These are phyloP conservation scores for Vaccinium corymbosum DNA, from an alignment of 148 eudicot genomes.

Conservation along the genomic window DNA sequence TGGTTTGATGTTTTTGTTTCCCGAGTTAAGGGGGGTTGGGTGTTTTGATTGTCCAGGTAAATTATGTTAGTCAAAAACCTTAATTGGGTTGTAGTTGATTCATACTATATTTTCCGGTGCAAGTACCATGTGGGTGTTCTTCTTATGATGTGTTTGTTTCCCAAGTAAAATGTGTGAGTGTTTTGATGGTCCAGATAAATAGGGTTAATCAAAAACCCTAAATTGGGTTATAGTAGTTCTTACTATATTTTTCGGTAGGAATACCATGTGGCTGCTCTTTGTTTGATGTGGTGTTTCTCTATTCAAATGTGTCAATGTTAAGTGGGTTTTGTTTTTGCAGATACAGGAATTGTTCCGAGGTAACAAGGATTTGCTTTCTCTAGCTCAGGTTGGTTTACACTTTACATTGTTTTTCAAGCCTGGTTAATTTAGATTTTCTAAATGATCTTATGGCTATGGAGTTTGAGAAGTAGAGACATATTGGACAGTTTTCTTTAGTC, in stretches of 20 bases:
- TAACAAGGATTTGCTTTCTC: slow-evolving; percentile 72
- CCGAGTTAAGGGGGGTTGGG: not conserved
- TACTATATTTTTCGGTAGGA: not conserved
- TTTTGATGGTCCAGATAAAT: not conserved
- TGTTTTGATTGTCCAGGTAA: too few species aligned
- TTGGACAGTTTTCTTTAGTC: slow-evolving; percentile 16
- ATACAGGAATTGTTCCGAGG: slow-evolving; percentile 75
- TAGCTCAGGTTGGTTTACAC: slow-evolving; percentile 86
- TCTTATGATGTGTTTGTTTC: not conserved
- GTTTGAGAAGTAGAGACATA: slow-evolving; percentile 24
- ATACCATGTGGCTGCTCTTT: not conserved
- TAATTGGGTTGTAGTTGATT: not conserved
- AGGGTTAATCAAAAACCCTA: too few species aligned
- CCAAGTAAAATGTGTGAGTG: not conserved
- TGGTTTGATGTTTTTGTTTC: not conserved
- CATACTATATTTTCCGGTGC: not conserved
- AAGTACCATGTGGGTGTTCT: not conserved
- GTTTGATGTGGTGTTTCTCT: not conserved
- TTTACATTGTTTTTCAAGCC: slow-evolving; percentile 14
- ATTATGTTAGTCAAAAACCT: not conserved
- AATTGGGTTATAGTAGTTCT: not conserved
- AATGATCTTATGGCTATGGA: slow-evolving; percentile 4
- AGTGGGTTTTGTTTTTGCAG: slow-evolving; percentile 42
- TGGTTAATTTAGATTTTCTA: not conserved
- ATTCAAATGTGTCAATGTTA: slow-evolving; percentile 11